phyloP scores from a whole-genome alignment of 2,329 filamentous ascomycete genomes.

The Epichloe bromicola region DNA sequence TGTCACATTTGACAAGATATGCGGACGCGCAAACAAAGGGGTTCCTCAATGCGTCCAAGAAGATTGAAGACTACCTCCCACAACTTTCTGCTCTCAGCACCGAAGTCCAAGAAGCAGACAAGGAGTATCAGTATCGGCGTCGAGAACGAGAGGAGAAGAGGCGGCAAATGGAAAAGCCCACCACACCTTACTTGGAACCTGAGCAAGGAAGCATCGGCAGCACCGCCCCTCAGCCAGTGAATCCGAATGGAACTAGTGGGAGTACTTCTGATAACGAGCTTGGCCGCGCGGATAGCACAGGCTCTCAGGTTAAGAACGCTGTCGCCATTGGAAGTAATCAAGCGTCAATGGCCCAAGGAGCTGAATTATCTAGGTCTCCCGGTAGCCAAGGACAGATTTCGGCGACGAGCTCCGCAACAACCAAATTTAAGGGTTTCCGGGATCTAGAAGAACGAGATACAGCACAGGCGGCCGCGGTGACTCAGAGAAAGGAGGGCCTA shows the following conservation, averaged over 20 bases:
- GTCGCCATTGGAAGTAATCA: slow-evolving; percentile 29
- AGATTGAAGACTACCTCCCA: slow-evolving; percentile 73
- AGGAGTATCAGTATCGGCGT: slow-evolving; percentile 89
- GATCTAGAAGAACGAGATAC: slow-evolving; percentile 77
- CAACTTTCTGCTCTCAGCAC: slow-evolving; percentile 78
- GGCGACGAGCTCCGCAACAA: slow-evolving; percentile 36
- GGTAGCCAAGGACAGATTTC: slow-evolving; percentile 35
- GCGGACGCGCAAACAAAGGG: slow-evolving; percentile 79
- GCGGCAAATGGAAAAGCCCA: slow-evolving; percentile 77
- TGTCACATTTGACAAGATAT: slow-evolving; percentile 88
- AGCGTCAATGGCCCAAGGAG: slow-evolving; percentile 16
- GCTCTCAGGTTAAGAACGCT: slow-evolving; percentile 49
- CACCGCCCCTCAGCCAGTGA: slow-evolving; percentile 17
- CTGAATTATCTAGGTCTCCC: slow-evolving; percentile 43
- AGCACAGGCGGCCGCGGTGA: slow-evolving; percentile 30
- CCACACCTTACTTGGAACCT: slow-evolving; percentile 57
- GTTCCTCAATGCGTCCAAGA: slow-evolving; percentile 74
- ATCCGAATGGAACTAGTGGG: slow-evolving; percentile 31
- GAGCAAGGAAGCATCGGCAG: slow-evolving; percentile 39
- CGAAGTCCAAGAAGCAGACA: slow-evolving; percentile 88
- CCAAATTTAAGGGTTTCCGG: slow-evolving; percentile 79
- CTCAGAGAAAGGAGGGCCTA: slow-evolving; percentile 80
- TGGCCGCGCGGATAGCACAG: slow-evolving; percentile 59
- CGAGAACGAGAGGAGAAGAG: slow-evolving; percentile 95
- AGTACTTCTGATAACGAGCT: slow-evolving; percentile 55